phyloP scores from a whole-genome alignment of 1,284 basidiomycete species.

The Cryptococcus jaspeensis region DNA sequence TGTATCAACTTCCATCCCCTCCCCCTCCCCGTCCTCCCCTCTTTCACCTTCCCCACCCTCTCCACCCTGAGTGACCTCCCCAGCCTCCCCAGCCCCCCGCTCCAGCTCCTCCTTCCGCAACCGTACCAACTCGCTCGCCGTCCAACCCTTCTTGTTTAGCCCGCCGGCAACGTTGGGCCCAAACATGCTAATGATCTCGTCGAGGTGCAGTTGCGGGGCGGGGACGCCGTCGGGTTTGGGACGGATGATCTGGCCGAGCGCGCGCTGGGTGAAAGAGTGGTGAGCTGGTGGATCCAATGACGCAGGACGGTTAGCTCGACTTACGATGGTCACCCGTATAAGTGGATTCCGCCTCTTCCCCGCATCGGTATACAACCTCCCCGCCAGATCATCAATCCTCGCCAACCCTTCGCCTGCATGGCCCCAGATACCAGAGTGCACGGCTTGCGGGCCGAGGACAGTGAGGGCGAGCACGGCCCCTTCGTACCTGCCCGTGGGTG shows the following conservation, averaged over 20 bases:
- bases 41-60: not conserved
- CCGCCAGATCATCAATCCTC: conserved; percentile 33
- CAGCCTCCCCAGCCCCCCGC: not conserved
- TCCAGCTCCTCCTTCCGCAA: conserved; percentile 19
- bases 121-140: conserved; percentile 29
- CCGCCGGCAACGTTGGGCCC: conserved; percentile 29
- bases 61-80: not conserved
- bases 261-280: conserved; percentile 5
- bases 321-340: conserved; percentile 33
- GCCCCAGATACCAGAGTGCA: conserved; percentile 65
- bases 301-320: no score
- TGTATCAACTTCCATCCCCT: conserved; percentile 16
- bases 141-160: conserved; percentile 39
- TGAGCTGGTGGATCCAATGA: not conserved
- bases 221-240: conserved; percentile 19
- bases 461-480: conserved; percentile 81
- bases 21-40: not conserved
- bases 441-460: conserved; percentile 77
- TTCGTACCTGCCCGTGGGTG: conserved; percentile 67
- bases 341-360: conserved; percentile 33
- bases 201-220: conserved; percentile 10
- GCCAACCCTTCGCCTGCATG: conserved; percentile 26
- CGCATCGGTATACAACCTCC: conserved; percentile 31
- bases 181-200: conserved; percentile 25
- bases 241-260: conserved; percentile 8